Base-by-base conservation (phyloP, 1,139 yeast species). In the Candida tetrigidarum region DNA sequence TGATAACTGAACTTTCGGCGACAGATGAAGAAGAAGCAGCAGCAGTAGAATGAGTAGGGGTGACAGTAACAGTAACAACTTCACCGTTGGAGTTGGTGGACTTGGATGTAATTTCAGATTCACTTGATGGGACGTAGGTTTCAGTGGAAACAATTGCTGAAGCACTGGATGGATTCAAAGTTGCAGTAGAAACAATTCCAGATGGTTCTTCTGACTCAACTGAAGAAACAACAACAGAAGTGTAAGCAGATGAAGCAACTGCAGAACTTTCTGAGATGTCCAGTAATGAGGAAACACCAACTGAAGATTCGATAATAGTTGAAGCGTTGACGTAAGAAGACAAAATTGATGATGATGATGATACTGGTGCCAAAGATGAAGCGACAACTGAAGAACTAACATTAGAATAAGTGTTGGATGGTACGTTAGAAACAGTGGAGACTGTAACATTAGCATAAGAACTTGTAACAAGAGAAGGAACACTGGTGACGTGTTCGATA, bases 401-500 rank as follows among this genome's bases (percentile, higher is more conserved):
- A n/a, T 30, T 30, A 20, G 34, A 30, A n/a, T 30, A 16, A 16
- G n/a, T 30, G 10, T 20, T 16, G 5, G 34, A 16, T 9, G 34
- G 20, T 4, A 7, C 34, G 5, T 16, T 11, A 8, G 34, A 30
- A 15, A 30, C 34, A 16, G 34, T 30, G 4, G 37, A 33, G 10
- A 23, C 28, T 9, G 37, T 34, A 12, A 22, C 20, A 15, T 34
- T 34, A 7, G 28, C 25, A 15, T 34, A 34, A 6, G 37, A 12
- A 22, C 37, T 34, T 4, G 37, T 34, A 10, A 32, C 36, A 32
- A 32, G 36, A 6, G 36, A 32, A 11, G 36, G 36, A 32, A 8
- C 12, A 19, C 36, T 32, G 6, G 37, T 10, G 10, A 34, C 37
- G 9, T 11, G 12, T 14, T 22, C 18, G 22, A 15, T 23, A 10